These are phyloP conservation scores for Fonsecaea pugnacius DNA, from an alignment of 2,329 filamentous ascomycete genomes.

Conservation along the genomic window DNA sequence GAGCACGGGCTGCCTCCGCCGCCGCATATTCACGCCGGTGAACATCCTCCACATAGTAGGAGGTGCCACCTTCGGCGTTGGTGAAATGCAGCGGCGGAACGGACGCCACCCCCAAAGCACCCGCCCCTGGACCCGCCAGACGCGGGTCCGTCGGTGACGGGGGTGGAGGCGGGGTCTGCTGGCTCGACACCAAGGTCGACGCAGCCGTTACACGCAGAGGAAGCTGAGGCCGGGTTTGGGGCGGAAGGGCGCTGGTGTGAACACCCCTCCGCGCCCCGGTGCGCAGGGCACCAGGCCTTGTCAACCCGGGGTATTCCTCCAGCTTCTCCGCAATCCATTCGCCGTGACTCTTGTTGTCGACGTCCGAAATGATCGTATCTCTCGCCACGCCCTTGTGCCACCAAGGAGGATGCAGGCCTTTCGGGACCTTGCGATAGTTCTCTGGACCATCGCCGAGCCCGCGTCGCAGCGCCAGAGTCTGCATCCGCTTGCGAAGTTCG, in stretches of 20 bases:
- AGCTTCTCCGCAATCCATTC: slow-evolving; percentile 16
- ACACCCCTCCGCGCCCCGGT: neutral
- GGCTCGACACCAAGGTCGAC: neutral
- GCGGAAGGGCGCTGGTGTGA: neutral
- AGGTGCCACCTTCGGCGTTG: slow-evolving; percentile 6
- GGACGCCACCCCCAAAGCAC: neutral
- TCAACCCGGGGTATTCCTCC: slow-evolving; percentile 6
- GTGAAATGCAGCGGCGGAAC: neutral
- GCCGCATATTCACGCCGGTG: neutral
- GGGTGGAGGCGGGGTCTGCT: neutral
- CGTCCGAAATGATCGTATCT: slow-evolving; percentile 7
- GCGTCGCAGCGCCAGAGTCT: slow-evolving; percentile 23
- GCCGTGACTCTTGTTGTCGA: slow-evolving; percentile 23
- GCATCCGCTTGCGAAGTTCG: slow-evolving; percentile 23
- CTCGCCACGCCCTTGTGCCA: slow-evolving; percentile 11
- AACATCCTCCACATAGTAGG: slow-evolving; percentile 8
- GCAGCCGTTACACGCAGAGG: neutral
- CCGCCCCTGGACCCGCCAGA: neutral
- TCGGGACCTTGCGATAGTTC: slow-evolving; percentile 13
- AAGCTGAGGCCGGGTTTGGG: neutral
- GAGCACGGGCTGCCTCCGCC: neutral
- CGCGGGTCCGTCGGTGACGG: neutral
- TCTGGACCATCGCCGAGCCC: slow-evolving; percentile 20
- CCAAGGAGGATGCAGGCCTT: slow-evolving; percentile 13
- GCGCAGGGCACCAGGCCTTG: neutral